Evolutionary conservation across 202 grass and related monocot genomes (phyloP).

Genomic region (Musa balbisiana): DNA sequence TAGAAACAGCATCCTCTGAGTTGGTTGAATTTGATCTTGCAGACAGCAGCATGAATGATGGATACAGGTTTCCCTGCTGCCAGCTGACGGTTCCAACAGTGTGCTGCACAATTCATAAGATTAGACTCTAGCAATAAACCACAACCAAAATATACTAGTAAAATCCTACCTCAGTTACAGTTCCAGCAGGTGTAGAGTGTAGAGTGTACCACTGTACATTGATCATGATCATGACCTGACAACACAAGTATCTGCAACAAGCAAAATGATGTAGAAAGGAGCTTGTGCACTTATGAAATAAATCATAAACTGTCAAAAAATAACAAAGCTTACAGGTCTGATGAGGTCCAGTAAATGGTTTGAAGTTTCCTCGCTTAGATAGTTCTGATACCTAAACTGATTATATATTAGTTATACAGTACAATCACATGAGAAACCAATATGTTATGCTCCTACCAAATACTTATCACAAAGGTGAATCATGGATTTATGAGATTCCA

Average conservation of each 20-base stretch:
- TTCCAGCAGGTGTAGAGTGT: constrained; percentile 47
- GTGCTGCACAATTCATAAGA: constrained; percentile 48
- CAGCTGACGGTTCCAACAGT: constrained; percentile 81
- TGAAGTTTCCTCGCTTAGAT: constrained; percentile 76
- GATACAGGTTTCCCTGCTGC: constrained; percentile 94
- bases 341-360: constrained; percentile 66
- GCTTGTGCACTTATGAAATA: constrained; percentile 11
- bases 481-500: constrained; percentile 51
- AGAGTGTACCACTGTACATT: constrained; percentile 77
- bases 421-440: not conserved
- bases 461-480: not conserved
- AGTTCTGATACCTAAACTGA: constrained; percentile 81
- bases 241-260: constrained; percentile 67
- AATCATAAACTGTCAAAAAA: not conserved
- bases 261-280: constrained; percentile 18
- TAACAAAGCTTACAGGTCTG: constrained; percentile 57
- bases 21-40: constrained; percentile 50
- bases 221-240: constrained; percentile 95
- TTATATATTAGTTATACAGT: not conserved
- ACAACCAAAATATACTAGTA: not conserved
- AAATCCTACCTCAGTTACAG: constrained; percentile 59
- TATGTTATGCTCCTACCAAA: not conserved
- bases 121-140: constrained; percentile 15
- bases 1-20: constrained; percentile 35
- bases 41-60: constrained; percentile 96